Evolutionary conservation across 805 yeast genomes (phyloP), one percentile per base, ranked within the genome.

Genomic region (Spathaspora girioi): DNA sequence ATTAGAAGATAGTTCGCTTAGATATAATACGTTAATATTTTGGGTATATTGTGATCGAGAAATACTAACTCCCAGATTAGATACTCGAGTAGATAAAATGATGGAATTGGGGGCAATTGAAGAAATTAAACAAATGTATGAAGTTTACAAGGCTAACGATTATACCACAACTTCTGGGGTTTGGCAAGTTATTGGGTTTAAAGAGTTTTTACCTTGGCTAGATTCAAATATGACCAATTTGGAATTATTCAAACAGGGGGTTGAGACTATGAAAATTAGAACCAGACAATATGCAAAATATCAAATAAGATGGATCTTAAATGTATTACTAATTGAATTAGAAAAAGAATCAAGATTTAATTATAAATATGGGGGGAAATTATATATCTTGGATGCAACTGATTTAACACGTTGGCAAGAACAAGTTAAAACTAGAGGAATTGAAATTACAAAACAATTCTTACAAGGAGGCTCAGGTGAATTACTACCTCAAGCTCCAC

Each of bases 161-260:
- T 0, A 64, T 60, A 19, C 82, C 86, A 9, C 83, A 77, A 86
- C 87, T 49, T 73, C 78, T 52, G 98, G 98, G 2, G 79, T 93
- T 0, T 91, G 91, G 91, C 98, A 94, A 69, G 97, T 89, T 1
- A 89, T 93, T 60, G 98, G 98, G 1, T 94, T 89, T 68, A 89
- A 89, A 64, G 97, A 90, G 61, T 90, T 90, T 62, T 62, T 89
- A 38, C 93, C 96, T 1, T 89, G 87, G 87, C 58, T 82, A 20
- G 64, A 64, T 50, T 59, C 59, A 49, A 54, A 42, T 43, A 23
- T 38, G 9, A 55, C 54, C 5, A 58, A 59, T 5, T 53, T 59
- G 4, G 42, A 19, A 5, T 47, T 57, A 14, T 77, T 78, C 48
- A 63, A 63, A 3, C 71, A 68, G 3, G 82, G 93, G 9, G 70